A percentile compares a stretch with the other conserved stretches of the same genome.
Conservation (phyloP, 768 basidiomycete genomes). For the Tylopilus intermedius region DNA sequence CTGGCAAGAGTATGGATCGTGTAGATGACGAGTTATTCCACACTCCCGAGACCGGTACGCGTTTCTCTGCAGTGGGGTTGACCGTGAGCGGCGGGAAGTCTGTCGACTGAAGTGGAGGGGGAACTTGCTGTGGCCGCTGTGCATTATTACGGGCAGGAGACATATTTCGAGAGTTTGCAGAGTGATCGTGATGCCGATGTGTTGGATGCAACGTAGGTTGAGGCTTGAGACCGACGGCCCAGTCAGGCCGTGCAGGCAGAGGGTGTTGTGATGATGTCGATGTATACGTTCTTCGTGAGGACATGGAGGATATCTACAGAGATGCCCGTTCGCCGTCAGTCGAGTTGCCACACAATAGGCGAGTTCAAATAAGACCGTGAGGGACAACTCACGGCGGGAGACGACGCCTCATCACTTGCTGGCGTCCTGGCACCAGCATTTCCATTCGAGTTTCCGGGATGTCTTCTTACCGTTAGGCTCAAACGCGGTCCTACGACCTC, state of each 20-base stretch:
- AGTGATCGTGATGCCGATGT: conserved; percentile 52
- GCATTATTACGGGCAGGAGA: conserved; percentile 35
- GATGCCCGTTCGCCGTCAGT: conserved; percentile 4
- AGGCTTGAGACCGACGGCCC: conserved; percentile 82
- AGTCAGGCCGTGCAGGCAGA: conserved; percentile 78
- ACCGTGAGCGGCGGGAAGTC: conserved; percentile 69
- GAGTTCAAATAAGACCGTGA: not conserved
- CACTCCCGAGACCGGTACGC: conserved; percentile 56
- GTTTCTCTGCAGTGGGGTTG: conserved; percentile 44
- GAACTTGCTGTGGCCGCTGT: conserved; percentile 32
- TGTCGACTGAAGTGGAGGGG: conserved; percentile 47
- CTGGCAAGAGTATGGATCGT: conserved; percentile 47
- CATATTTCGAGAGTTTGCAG: conserved; percentile 34
- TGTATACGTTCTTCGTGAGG: conserved; percentile 71
- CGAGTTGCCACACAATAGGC: not conserved
- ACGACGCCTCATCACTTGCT: conserved; percentile 70
- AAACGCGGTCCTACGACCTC: conserved; percentile 66
- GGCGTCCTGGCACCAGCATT: conserved; percentile 55
- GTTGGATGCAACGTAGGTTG: conserved; percentile 61
- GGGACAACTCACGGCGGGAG: conserved; percentile 59
- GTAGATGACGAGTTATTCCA: conserved; percentile 60
- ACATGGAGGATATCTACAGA: conserved; percentile 68
- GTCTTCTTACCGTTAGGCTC: conserved; percentile 45
- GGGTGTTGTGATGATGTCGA: conserved; percentile 74
- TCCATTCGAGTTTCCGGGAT: conserved; percentile 45